Evolutionary conservation across 2,329 filamentous ascomycete species (phyloP), one percentile per base, ranked within the genome.

Genomic region (Cladophialophora carrionii): DNA sequence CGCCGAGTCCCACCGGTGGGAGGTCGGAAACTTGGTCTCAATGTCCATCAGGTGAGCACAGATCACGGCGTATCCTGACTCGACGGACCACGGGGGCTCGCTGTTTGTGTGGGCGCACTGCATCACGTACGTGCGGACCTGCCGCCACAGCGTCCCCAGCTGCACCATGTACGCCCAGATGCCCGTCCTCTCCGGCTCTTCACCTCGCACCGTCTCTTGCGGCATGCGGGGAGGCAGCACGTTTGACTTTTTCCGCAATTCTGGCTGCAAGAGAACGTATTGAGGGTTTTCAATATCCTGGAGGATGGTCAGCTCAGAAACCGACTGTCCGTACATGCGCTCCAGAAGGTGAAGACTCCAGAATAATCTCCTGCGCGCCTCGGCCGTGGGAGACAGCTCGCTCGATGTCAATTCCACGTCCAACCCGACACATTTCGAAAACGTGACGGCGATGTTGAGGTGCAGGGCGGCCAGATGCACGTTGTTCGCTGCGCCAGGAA

Each of bases 401-500:
- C 22, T 32, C n/a, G 60, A 34, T 22, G 17, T 43, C 9, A 48
- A 48, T 29, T 65, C 63, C 52, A 62, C 32, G n/a, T 65, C 63
- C 8, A 65, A 48, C 3, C 54, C 31, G 31, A 54, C 63, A 48
- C 53, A 62, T 41, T 46, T 62, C 24, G 48, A 32, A 48, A 65
- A 49, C 31, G 60, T 62, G 2, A 57, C 37, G 12, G 63, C 63
- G 26, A 65, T 51, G 34, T 58, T 53, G 31, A 84, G 79, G 22
- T 81, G 80, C 4, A 82, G 54, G n/a, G 26, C 12, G 31, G 52
- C 49, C 26, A 64, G 31, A 10, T 41, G 34, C 51, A 49, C 26
- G 24, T 76, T 81, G 83, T 84, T 68, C 75, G 78, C 68, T 77
- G 71, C 62, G 72, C 79, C 73, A 49, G 46, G 22, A 49, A 26